Evolutionary conservation across 345 rosid species (phyloP).

Genomic region (Lumnitzera littorea): DNA sequence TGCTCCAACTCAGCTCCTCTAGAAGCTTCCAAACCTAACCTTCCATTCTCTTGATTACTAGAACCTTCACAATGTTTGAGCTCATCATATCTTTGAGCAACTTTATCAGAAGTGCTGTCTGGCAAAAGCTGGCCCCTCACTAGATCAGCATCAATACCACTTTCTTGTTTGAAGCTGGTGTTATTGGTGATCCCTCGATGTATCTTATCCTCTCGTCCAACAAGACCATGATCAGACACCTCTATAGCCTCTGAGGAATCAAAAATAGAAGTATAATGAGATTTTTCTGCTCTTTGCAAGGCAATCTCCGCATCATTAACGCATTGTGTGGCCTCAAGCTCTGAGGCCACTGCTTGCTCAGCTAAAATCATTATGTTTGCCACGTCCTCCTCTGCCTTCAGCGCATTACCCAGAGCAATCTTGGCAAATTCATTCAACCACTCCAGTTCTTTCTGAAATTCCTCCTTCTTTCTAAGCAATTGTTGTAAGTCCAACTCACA

Average conservation of each 20-base stretch:
- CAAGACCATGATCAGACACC: slow-evolving; percentile 34
- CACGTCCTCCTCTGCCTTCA: slow-evolving; percentile 94
- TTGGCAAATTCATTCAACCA: slow-evolving; percentile 66
- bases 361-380: slow-evolving; percentile 88
- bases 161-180: slow-evolving; percentile 29
- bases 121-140: slow-evolving; percentile 24
- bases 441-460: slow-evolving; percentile 65
- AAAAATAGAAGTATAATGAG: slow-evolving; percentile 31
- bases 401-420: slow-evolving; percentile 52
- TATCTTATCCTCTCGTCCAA: slow-evolving; percentile 29
- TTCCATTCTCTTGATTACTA: slow-evolving; percentile 53
- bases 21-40: slow-evolving; percentile 37
- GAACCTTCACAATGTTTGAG: slow-evolving; percentile 36
- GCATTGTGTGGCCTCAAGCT: slow-evolving; percentile 65
- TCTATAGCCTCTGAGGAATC: slow-evolving; percentile 37
- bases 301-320: slow-evolving; percentile 82
- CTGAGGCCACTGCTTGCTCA: slow-evolving; percentile 94
- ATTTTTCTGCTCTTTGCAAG: slow-evolving; percentile 61
- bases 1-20: slow-evolving; percentile 57
- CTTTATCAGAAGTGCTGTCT: slow-evolving; percentile 38
- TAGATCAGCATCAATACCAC: slow-evolving; percentile 33
- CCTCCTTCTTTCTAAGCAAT: slow-evolving; percentile 55
- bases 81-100: slow-evolving; percentile 36
- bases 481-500: slow-evolving; percentile 52
- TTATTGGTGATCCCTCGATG: slow-evolving; percentile 21